Evolutionary conservation across 2,329 filamentous ascomycete genomes (phyloP), one percentile per base, ranked within the genome.

Genomic region (Pestalotiopsis sp.): DNA sequence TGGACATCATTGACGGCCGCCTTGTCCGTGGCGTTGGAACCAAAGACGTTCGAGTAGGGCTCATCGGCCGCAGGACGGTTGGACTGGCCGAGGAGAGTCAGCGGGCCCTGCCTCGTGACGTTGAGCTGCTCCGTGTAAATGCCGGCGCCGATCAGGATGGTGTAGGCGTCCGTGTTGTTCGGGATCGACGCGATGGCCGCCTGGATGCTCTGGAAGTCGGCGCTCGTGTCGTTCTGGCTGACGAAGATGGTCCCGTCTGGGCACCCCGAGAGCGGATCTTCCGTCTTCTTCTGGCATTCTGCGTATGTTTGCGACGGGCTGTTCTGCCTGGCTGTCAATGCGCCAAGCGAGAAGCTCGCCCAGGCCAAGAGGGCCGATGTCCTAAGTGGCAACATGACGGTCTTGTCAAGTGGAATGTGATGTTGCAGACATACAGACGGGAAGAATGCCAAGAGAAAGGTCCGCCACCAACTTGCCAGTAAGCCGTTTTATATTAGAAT

Each of bases 61-160:
- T 74, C 66, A 1, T 71, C 66, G 4, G 68, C 70, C 69, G 70
- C 75, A 0, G 85, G 83, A 1, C 75, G 71, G n/a, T 77, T 71
- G 0, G 85, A 88, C 69, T 87, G 82, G 17, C 89, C 89, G 0
- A 91, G 81, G 6, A 91, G 81, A 26, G 88, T 89, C 6, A 91
- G 78, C 0, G 89, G 88, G 0, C 86, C 88, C 1, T 79, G 76
- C 1, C 89, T 86, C 3, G 89, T 91, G 68, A 91, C 82, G 71
- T 92, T 92, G 68, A 92, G 77, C 76, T 90, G 88, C 73, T 91
- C 89, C 1, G 80, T 85, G 72, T 91, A 91, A 68, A 82, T 83
- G 0, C 89, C 89, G 0, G 88, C 81, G 0, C 85, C 83, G 61
- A 91, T 84, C 11, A 91, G 82, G 71, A 92, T 90, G n/a, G 83